A percentile compares a stretch with the other conserved stretches of the same genome.
phyloP scores from a whole-genome alignment of 140 eudicot species.

The Flaveria floridana region DNA sequence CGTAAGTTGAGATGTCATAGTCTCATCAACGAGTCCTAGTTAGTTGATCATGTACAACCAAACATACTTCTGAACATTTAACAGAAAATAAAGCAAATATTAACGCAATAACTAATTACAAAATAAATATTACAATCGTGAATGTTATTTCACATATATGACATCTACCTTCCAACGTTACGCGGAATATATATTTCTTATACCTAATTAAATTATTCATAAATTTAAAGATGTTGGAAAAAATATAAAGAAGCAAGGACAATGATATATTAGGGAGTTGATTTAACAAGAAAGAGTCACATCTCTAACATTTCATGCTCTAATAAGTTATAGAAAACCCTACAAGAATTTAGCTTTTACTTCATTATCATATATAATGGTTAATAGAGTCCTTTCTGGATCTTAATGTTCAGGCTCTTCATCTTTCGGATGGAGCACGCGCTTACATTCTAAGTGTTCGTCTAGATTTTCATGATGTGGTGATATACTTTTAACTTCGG shows the following conservation, averaged over 20 bases:
- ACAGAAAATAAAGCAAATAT: neutral
- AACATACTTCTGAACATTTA: neutral
- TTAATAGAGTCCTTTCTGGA: neutral
- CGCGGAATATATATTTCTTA: no score
- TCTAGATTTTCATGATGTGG: neutral
- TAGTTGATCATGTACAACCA: neutral
- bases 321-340: no score
- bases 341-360: no score
- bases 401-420: neutral
- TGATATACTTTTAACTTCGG: neutral
- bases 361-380: neutral
- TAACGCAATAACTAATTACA: neutral
- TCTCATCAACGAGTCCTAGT: slow-evolving; percentile 4
- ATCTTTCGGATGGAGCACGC: neutral
- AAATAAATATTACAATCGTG: neutral
- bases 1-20: slow-evolving; percentile 40
- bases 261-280: no score
- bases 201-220: no score
- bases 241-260: no score
- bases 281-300: no score
- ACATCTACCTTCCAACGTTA: neutral
- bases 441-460: neutral
- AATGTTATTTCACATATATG: neutral
- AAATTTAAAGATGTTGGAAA: no score
- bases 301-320: no score